Evolutionary conservation across 768 basidiomycete species (phyloP), one percentile per base, ranked within the genome.

Genomic region (Hygrophorus russula): DNA sequence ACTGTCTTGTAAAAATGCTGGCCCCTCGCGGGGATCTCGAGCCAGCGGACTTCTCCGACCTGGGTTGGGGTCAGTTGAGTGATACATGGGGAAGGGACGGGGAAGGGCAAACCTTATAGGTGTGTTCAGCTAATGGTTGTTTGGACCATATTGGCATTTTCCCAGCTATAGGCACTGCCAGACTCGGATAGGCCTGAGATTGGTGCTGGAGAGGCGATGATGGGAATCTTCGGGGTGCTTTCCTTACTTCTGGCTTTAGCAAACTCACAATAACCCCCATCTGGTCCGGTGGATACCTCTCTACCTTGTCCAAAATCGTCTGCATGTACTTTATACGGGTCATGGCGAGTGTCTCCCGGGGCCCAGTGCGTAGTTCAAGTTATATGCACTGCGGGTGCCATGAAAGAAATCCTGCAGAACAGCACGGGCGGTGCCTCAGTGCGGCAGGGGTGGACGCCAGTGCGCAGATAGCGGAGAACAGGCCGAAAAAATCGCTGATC

Each of bases 341-440:
- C 80, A 89, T 84, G 3, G 66, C 50, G 0, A 57, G 45, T 0
- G 77, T 83, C 54, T 55, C 62, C 34, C 79, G 70, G 0, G 88
- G 89, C 0, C 83, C 89, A 7, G 78, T 79, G n/a, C 89, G 76
- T n/a, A 91, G 70, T 54, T 91, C 89, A 29, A 92, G 66, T 53
- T 88, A 88, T 3, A 60, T 60, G 46, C 81, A 88, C 42, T 85
- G 73, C 0, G 78, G 67, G 0, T 49, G 31, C 67, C 61, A 31
- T 66, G 66, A 38, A 92, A 65, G 58, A 89, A 91, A 3, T 65
- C 60, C 14, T 60, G 53, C 14, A 92, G 68, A 9, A 89, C 84
- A n/a, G 72, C 81, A 11, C 66, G 66, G 0, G 88, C 73, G 0
- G 71, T 82, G 24, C 61, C n/a, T n/a, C 15, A 91, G 66, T 0